Base-by-base conservation (phyloP, 2,329 filamentous ascomycete genomes). In the Fusarium phyllophilum region DNA sequence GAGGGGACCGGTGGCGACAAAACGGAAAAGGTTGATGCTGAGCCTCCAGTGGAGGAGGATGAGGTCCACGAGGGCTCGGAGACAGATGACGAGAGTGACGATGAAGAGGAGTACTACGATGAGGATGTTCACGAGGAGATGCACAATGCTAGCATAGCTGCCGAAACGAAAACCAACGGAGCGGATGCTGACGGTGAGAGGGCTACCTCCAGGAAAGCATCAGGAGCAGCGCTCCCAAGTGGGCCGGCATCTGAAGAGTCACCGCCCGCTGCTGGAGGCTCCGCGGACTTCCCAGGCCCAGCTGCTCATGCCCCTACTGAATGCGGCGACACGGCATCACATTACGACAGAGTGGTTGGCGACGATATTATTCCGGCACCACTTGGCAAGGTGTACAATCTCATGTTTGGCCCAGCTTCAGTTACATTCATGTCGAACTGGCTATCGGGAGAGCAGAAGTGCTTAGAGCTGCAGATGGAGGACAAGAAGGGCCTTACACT, bases 311-410 rank as follows among this genome's bases (percentile, higher is more conserved):
- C 88, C 1, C 90, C 95, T 2, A 98, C 96, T 0, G 93, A 97
- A 48, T 99, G 95, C 79, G 91, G 90, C 8, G 96, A 99, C 78
- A 83, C 86, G 9, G 89, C 89, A 41, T 89, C 89, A 15, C 96
- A 98, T 81, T 98, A 94, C 78, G 94, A 98, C 71, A 95, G 93
- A 79, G 83, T 93, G 6, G 86, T 98, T 45, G 95, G 93, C 52
- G 96, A 99, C 81, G 96, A 97, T 48, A 85, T 93, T 8, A 92
- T 99, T 56, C 88, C 92, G 1, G 96, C 96, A 5, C 96, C 96
- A 1, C 85, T 99, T 3, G 96, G 96, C 60, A 97, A 97, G 80
- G 91, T 98, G 36, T 99, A 97, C 82, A 93, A 90, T 71, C 84
- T 97, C 64, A 88, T 97, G 76, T 99, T 98, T 78, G 96, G 97